Evolutionary conservation across 164 flowering plant species (phyloP), one percentile per base, ranked within the genome.

Genomic region (Amborella trichopoda): DNA sequence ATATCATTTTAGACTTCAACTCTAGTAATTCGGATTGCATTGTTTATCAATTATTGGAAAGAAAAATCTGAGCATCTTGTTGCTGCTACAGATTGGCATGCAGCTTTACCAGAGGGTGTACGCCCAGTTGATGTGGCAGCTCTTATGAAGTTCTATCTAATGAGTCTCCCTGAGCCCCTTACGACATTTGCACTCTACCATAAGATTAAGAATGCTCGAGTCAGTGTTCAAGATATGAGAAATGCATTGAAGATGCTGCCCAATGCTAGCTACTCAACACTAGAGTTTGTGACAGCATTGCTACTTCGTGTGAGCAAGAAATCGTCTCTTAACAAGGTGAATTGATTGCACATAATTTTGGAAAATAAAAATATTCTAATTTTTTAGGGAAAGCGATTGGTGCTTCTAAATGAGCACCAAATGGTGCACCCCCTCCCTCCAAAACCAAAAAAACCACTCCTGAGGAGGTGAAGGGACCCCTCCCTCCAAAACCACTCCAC

Each of bases 161-260:
- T 86, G 46, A 78, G 95, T 68, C 90, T 89, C 60, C 90, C 97
- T 41, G 88, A 82, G 73, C 97, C 97, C 6, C 71, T 89, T 23
- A 67, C 74, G 28, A 78, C 95, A 37, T 82, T 75, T 64, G 76
- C 67, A 46, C 83, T 82, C 40, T 75, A 77, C 61, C 68, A 80
- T 52, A 90, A 79, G 49, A 70, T 89, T 30, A 78, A 70, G 68
- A 62, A 61, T 55, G 83, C 90, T 51, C 83, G 86, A n/a, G 75
- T 81, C 52, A 83, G 75, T 60, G 68, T 85, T 50, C 56, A 56
- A 59, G 61, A 55, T 19, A 64, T 80, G 76, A 73, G 78, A 68
- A 78, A 73, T 50, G 54, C 70, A 37, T 65, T 85, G 49, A 85
- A 78, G 77, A 80, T 44, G 65, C 95, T 89, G 58, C 85, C 95